Conservation (phyloP, 1,284 basidiomycete species). For the Ustilago shanxiensis region DNA sequence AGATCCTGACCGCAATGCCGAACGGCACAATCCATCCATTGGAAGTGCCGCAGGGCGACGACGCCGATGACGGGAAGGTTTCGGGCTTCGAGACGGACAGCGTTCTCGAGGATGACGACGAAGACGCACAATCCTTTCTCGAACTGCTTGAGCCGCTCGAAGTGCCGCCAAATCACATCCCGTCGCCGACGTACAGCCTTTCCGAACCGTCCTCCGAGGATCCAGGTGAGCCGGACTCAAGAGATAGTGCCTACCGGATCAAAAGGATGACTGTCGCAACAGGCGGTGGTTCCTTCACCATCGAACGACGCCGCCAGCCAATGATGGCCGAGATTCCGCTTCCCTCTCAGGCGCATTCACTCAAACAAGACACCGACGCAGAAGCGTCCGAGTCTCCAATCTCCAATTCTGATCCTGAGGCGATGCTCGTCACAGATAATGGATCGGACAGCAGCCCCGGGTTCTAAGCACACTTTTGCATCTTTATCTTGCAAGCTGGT, state of each 20-base stretch:
- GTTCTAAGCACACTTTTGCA: not conserved
- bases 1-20: not conserved
- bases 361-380: not conserved
- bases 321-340: not conserved
- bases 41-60: not conserved
- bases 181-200: not conserved
- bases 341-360: not conserved
- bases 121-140: constrained; percentile 33
- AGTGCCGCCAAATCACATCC: not conserved
- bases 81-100: constrained; percentile 8
- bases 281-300: constrained; percentile 8
- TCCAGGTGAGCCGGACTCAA: not conserved
- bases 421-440: constrained; percentile 15
- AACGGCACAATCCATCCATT: not conserved
- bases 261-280: constrained; percentile 23
- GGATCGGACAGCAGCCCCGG: constrained; percentile 14
- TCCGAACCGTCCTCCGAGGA: constrained; percentile 24
- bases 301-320: not conserved
- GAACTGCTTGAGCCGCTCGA: constrained; percentile 32
- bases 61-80: not conserved
- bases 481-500: not conserved
- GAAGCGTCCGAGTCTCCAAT: not conserved
- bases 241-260: not conserved
- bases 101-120: constrained; percentile 25
- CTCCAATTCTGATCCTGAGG: constrained; percentile 28